Conservation (phyloP, 148 eudicot species). For the Rhododendron henanense region DNA sequence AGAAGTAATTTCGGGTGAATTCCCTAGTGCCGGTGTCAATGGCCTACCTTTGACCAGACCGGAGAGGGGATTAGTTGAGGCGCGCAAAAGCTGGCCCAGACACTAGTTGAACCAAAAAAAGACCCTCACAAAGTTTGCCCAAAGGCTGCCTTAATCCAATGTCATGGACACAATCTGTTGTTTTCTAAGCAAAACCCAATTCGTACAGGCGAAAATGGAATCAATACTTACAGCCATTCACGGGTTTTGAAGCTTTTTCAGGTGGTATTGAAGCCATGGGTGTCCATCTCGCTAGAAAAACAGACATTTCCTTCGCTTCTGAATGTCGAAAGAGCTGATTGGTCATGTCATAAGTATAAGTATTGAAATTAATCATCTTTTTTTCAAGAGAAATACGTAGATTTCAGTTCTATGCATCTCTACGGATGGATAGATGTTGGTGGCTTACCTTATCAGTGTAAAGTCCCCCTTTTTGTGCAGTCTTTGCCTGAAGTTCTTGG, state of each 20-base stretch:
- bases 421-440: neutral
- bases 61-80: too few species aligned
- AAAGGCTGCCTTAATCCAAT: neutral
- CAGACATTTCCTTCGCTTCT: neutral
- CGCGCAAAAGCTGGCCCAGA: too few species aligned
- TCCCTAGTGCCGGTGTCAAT: too few species aligned
- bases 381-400: neutral
- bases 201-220: neutral
- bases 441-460: neutral
- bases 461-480: too few species aligned
- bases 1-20: too few species aligned
- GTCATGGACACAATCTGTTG: too few species aligned
- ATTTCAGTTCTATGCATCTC: neutral
- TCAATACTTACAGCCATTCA: neutral
- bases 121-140: too few species aligned
- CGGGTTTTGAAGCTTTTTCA: slow-evolving; percentile 4
- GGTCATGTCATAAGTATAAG: neutral
- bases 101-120: too few species aligned
- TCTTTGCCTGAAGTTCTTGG: too few species aligned
- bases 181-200: neutral
- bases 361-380: neutral
- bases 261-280: neutral
- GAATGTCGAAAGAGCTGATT: neutral
- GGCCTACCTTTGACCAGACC: too few species aligned
- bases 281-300: neutral